Evolutionary conservation across 2,329 filamentous ascomycete species (phyloP).

Genomic region (Rhinocladiella similis): DNA sequence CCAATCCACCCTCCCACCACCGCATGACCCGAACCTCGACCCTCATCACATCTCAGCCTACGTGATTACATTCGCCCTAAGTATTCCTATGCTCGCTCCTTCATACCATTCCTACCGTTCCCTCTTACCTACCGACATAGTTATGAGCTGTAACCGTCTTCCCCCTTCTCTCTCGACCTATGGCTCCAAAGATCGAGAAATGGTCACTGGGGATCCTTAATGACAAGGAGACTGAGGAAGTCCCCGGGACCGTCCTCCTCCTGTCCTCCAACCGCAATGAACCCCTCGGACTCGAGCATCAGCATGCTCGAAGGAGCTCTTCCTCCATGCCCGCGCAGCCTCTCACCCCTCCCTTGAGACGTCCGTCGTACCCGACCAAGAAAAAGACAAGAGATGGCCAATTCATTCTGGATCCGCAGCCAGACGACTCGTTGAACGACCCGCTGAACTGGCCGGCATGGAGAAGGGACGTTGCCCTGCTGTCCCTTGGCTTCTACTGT

Average conservation of each 20-base stretch:
- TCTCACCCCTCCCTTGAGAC: slow-evolving; percentile 35
- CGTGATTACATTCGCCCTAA: no score
- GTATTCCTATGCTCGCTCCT: no score
- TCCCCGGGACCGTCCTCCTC: slow-evolving; percentile 69
- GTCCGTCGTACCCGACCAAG: slow-evolving; percentile 45
- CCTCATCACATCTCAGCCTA: no score
- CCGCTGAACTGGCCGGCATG: slow-evolving; percentile 88
- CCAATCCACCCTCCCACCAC: no score
- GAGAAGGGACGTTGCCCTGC: slow-evolving; percentile 74
- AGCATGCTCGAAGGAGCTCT: slow-evolving; percentile 50
- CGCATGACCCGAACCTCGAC: no score
- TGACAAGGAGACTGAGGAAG: slow-evolving; percentile 77
- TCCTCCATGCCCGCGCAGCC: slow-evolving; percentile 53
- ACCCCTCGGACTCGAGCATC: slow-evolving; percentile 60
- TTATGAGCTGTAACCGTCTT: not conserved
- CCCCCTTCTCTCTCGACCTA: not conserved
- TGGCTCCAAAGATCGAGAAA: slow-evolving; percentile 35
- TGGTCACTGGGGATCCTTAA: slow-evolving; percentile 78
- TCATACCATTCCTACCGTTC: no score
- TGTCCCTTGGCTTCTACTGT: slow-evolving; percentile 87
- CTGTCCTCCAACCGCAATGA: slow-evolving; percentile 63
- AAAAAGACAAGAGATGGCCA: slow-evolving; percentile 80
- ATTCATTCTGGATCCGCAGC: slow-evolving; percentile 88
- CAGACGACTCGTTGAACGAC: slow-evolving; percentile 86
- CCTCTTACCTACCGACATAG: not conserved